Base-by-base conservation (phyloP, 192 early-diverging fungal species). In the Rhizoclosmatium globosum region DNA sequence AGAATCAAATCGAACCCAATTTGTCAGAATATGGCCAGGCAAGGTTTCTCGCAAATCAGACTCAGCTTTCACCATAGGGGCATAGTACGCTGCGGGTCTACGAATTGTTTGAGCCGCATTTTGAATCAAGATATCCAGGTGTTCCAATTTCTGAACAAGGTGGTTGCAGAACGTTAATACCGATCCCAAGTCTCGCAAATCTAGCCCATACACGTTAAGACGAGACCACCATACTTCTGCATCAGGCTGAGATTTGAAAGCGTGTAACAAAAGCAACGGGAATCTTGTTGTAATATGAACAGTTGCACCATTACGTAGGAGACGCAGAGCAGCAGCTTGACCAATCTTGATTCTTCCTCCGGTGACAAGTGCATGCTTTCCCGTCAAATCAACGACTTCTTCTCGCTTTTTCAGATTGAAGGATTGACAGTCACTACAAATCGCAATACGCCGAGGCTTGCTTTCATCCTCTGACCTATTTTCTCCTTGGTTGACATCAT, bases 231-330 rank as follows among this genome's bases (percentile, higher is more conserved):
- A 78, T 15, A 13, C 19, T 7, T 47, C 65, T 2, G 56, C 19
- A 74, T 78, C 77, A 21, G n/a, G 9, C 23, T 50, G n/a, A 11
- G 0, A 1, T 2, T 43, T 1, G 15, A 76, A 76, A 2, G 74
- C 42, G 43, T 76, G 59, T 11, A 65, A 13, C 39, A 76, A 21
- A 4, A 82, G 47, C 19, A 82, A 62, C 41, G 81, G 81, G 64
- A 82, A 82, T 59, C 79, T 69, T 2, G 80, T 82, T 9, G 81
- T 82, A 7, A 82, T 59, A 68, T 82, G 60, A 17, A 82, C 81
- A 23, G 47, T 75, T 7, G 81, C 78, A 9, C 80, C 80, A 46
- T 64, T 64, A 23, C 80, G 39, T 41, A 82, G 58, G 1, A 82
- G 23, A 42, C 61, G 58, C n/a, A 82, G 41, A n/a, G 81, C 80